Base-by-base conservation (phyloP, 257 asterid genomes). In the Paraleonurus japonicus region DNA sequence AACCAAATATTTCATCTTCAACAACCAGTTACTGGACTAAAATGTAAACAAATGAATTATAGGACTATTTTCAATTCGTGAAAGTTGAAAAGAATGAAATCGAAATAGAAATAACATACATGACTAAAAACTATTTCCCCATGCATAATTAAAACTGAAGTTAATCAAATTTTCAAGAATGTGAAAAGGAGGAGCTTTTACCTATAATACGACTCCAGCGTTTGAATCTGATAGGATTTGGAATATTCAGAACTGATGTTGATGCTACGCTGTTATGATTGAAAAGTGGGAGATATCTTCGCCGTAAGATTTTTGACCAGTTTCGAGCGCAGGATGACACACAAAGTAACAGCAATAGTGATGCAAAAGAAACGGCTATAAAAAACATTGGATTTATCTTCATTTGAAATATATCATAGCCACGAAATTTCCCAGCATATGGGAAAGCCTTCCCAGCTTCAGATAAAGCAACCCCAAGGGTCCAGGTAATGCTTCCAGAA, bases 401-500 rank as follows among this genome's bases (percentile, higher is more conserved):
- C 81, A 80, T 73, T 78, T 72, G 76, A 35, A 87, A 79, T 45
- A 82, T 63, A 60, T 83, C 80, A 73, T 82, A 84, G 71, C 86
- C 64, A 41, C 54, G 84, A 69, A 75, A 33, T 59, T 75, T 82
- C 48, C 71, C 77, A 80, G 85, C 70, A 67, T 72, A 54, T 12
- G 95, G 81, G 79, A 84, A 79, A 24, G 80, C 80, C 81, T 84
- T 89, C 48, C 96, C 99, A 66, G 98, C 99, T 89, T 92, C 99
- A 78, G 76, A 82, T 69, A 92, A 78, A 57, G 98, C 99, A 75
- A 88, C 98, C 75, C 99, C 99, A 20, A 89, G 90, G 8, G 98
- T 88, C 99, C 98, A 92, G 57, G 99, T 89, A 68, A 92, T 88
- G 80, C 99, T 89, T 61, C 99, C 98, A 10, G 99, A 89, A 57